Evolutionary conservation across 2,329 filamentous ascomycete species (phyloP).

Genomic region (Ustulina deusta): DNA sequence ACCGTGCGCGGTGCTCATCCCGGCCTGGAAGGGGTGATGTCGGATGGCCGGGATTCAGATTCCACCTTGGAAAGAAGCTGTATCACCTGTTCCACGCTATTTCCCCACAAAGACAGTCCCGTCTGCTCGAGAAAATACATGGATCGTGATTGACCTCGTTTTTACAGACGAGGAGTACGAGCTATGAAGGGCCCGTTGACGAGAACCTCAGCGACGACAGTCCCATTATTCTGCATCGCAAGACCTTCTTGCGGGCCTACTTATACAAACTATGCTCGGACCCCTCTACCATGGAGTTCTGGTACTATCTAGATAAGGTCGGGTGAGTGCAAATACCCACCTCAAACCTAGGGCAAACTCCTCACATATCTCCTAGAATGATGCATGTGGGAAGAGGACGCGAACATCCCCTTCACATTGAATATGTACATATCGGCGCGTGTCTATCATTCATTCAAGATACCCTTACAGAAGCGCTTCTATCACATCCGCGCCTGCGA

Average conservation of each 20-base stretch:
- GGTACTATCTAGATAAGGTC: conserved; percentile 87
- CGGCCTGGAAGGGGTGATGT: background rate
- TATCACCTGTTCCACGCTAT: background rate
- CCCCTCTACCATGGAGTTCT: conserved; percentile 80
- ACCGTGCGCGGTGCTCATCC: background rate
- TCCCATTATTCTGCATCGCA: conserved; percentile 80
- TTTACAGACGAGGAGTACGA: conserved; percentile 65
- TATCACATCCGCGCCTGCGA: conserved; percentile 75
- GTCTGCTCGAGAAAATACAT: background rate
- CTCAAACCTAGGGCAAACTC: background rate
- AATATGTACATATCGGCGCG: conserved; percentile 82
- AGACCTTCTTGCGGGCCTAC: conserved; percentile 83
- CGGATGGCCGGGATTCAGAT: background rate
- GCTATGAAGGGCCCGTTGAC: conserved; percentile 75
- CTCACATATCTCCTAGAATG: conserved; percentile 59
- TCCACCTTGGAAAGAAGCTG: background rate
- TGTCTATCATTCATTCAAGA: conserved; percentile 82
- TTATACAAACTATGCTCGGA: conserved; percentile 80
- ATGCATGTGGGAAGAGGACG: conserved; percentile 85
- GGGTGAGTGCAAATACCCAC: conserved; percentile 62
- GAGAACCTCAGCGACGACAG: conserved; percentile 73
- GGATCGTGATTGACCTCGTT: background rate
- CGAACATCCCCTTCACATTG: conserved; percentile 78
- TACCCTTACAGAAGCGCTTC: conserved; percentile 79
- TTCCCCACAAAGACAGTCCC: background rate